A percentile compares a stretch with the other conserved stretches of the same genome.
These are phyloP conservation scores for Vanilla planifolia DNA, from an alignment of 106 monocot species.

Conservation along the genomic window DNA sequence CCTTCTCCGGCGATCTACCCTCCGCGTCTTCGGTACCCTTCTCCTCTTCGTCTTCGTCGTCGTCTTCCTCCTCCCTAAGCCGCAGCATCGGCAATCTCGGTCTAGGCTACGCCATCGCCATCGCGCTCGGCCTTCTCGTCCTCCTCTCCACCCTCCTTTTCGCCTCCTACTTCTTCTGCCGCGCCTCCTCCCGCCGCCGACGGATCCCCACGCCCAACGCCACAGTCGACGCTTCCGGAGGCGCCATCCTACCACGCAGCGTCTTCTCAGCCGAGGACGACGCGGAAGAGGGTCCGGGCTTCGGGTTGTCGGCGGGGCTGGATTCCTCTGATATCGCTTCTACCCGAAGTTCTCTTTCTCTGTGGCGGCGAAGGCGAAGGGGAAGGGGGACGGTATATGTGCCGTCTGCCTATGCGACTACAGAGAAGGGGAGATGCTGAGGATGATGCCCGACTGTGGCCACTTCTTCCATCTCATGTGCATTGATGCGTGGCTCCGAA, in stretches of 20 bases:
- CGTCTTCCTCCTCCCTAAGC: conserved; percentile 23
- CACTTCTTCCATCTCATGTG: conserved; percentile 51
- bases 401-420: conserved; percentile 58
- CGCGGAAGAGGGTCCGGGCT: conserved; percentile 18
- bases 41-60: not conserved
- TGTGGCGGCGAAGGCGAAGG: conserved; percentile 8
- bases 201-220: not conserved
- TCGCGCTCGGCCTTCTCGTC: conserved; percentile 38
- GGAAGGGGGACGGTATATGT: conserved; percentile 22
- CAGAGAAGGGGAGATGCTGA: conserved; percentile 49
- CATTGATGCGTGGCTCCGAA: conserved; percentile 51
- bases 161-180: conserved; percentile 48
- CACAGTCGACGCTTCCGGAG: not conserved
- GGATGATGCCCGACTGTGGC: conserved; percentile 57
- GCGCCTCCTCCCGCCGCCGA: conserved; percentile 9
- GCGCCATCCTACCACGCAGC: conserved; percentile 26
- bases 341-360: conserved; percentile 46
- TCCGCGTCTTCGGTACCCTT: too few species aligned
- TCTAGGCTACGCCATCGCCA: conserved; percentile 54
- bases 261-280: conserved; percentile 49
- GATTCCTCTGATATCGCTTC: conserved; percentile 38
- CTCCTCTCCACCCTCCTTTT: conserved; percentile 45
- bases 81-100: conserved; percentile 34
- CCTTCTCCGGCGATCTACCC: conserved; percentile 13
- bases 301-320: conserved; percentile 18